phyloP scores from a whole-genome alignment of 257 asterid species.

The Lavandula angustifolia region DNA sequence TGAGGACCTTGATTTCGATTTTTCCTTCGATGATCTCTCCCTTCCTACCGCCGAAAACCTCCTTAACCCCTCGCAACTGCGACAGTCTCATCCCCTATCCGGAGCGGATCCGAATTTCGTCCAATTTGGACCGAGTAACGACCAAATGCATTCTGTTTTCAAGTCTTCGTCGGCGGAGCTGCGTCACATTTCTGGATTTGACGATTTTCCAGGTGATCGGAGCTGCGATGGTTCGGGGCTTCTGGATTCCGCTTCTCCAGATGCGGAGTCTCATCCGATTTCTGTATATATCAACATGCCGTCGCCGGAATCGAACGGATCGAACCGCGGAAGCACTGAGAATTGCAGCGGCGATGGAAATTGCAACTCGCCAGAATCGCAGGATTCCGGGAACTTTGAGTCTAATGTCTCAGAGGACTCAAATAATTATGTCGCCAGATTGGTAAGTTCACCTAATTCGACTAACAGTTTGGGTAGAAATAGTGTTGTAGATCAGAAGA shows the following conservation, averaged over 20 bases:
- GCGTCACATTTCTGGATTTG: conserved; percentile 40
- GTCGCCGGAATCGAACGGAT: conserved; percentile 83
- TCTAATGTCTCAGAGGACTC: conserved; percentile 59
- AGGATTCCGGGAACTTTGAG: conserved; percentile 57
- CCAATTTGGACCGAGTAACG: conserved; percentile 35
- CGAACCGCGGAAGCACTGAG: conserved; percentile 45
- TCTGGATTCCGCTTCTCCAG: conserved; percentile 48
- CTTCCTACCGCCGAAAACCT: conserved; percentile 27
- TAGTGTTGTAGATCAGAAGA: conserved; percentile 56
- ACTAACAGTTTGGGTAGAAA: conserved; percentile 43
- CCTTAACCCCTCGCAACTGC: conserved; percentile 21
- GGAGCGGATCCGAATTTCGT: conserved; percentile 36
- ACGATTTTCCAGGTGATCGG: conserved; percentile 39
- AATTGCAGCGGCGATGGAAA: conserved; percentile 39
- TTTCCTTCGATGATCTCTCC: conserved; percentile 56
- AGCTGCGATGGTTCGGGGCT: conserved; percentile 54
- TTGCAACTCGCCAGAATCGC: conserved; percentile 69
- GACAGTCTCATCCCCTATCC: conserved; percentile 30
- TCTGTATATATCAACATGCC: conserved; percentile 63
- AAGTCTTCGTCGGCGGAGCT: conserved; percentile 56
- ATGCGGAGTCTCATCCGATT: conserved; percentile 43
- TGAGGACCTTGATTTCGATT: conserved; percentile 65
- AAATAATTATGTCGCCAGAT: conserved; percentile 42
- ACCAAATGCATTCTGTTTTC: conserved; percentile 45
- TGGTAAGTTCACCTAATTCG: conserved; percentile 64